These are phyloP conservation scores for Leishmania tropica DNA, from an alignment of 208 protist genomes.

Conservation along the genomic window DNA sequence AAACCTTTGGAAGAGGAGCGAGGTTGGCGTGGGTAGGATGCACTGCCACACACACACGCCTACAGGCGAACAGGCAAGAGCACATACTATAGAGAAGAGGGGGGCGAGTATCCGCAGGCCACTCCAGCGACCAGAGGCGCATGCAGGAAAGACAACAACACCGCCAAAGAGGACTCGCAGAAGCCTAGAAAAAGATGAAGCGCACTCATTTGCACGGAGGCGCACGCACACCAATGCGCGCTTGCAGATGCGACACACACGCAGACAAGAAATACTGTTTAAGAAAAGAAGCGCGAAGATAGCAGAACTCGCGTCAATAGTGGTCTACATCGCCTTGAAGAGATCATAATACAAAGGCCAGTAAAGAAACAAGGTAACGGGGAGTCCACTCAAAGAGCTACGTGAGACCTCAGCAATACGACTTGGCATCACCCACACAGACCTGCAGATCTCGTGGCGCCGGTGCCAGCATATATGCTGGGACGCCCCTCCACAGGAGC, in stretches of 20 bases:
- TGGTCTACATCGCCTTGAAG: not conserved
- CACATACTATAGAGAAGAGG: not conserved
- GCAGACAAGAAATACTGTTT: slow-evolving; percentile 11
- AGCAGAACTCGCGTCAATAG: not conserved
- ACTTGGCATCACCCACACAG: not conserved
- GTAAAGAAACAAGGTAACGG: not conserved
- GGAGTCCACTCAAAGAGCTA: too few relatives aligned
- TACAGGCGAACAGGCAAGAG: not conserved
- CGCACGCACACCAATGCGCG: not conserved
- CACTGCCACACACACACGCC: not conserved
- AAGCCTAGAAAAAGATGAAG: not conserved
- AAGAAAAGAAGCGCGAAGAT: not conserved
- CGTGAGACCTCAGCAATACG: not conserved
- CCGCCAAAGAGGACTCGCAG: too few relatives aligned
- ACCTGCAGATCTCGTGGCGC: not conserved
- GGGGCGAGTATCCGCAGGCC: not conserved
- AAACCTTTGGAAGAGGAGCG: not conserved
- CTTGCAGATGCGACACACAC: not conserved
- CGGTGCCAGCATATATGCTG: not conserved
- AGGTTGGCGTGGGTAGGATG: not conserved
- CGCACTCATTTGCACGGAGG: too few relatives aligned
- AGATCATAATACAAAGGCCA: not conserved
- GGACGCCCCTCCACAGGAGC: too few relatives aligned
- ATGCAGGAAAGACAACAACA: not conserved
- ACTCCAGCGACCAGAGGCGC: not conserved